These are phyloP conservation scores for Phalaenopsis aphrodite DNA, from an alignment of 106 monocot genomes.

Conservation along the genomic window DNA sequence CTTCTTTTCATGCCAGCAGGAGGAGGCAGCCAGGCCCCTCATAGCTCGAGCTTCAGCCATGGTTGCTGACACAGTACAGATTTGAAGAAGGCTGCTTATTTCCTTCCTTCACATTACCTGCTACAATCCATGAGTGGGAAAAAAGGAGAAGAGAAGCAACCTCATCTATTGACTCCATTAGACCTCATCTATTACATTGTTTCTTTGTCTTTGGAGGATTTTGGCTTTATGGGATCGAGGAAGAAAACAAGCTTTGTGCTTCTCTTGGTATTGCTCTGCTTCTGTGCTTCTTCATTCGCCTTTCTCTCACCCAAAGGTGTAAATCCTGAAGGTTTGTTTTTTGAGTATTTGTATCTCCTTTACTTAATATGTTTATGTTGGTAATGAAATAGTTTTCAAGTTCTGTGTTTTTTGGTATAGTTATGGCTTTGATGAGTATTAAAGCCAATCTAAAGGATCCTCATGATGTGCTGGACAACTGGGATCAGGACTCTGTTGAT, in stretches of 20 bases:
- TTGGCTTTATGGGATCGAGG: conserved; percentile 19
- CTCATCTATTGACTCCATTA: background rate
- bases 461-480: conserved; percentile 54
- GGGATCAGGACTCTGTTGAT: conserved; percentile 84
- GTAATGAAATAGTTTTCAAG: background rate
- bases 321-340: conserved; percentile 70
- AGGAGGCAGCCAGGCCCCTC: conserved; percentile 1
- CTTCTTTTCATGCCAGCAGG: conserved; percentile 15
- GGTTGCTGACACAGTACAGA: conserved; percentile 17
- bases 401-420: conserved; percentile 24
- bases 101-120: conserved; percentile 7
- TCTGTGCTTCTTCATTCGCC: conserved; percentile 23
- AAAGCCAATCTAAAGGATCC: conserved; percentile 60
- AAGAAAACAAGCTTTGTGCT: background rate
- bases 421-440: conserved; percentile 74
- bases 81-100: conserved; percentile 14
- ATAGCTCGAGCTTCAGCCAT: conserved; percentile 8
- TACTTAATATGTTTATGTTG: background rate
- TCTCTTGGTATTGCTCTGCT: conserved; percentile 34
- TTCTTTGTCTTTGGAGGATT: background rate
- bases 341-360: background rate
- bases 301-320: conserved; percentile 77
- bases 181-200: background rate
- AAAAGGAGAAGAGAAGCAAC: conserved; percentile 1
- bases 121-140: background rate